Evolutionary conservation across 2,329 filamentous ascomycete genomes (phyloP).

Genomic region (Colletotrichum gigasporum): DNA sequence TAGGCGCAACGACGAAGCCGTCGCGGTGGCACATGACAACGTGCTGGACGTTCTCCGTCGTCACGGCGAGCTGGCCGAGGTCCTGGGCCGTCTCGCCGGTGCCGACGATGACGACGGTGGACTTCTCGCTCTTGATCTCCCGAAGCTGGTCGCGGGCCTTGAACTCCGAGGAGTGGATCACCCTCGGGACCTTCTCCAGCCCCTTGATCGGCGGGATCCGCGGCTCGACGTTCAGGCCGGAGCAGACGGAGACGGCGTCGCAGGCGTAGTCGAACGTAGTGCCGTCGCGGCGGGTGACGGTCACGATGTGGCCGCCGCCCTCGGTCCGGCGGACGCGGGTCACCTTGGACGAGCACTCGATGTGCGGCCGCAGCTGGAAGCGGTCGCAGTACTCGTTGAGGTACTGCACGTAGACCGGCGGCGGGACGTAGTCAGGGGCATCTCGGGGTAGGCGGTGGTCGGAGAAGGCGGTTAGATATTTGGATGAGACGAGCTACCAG

Average conservation of each 20-base stretch:
- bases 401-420: conserved; percentile 51
- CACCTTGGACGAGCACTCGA: conserved; percentile 47
- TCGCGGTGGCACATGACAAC: conserved; percentile 57
- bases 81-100: conserved; percentile 58
- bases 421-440: conserved; percentile 55
- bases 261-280: conserved; percentile 38
- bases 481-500: conserved; percentile 52
- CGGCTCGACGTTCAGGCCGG: conserved; percentile 53
- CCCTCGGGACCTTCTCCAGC: conserved; percentile 45
- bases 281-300: neutral
- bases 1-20: conserved; percentile 56
- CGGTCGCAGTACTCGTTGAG: conserved; percentile 50
- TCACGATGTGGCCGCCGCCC: conserved; percentile 12
- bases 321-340: conserved; percentile 33
- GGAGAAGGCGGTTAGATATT: conserved; percentile 60
- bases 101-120: conserved; percentile 53
- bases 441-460: conserved; percentile 54
- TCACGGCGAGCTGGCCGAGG: conserved; percentile 54
- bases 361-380: conserved; percentile 49
- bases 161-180: conserved; percentile 54
- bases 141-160: conserved; percentile 53
- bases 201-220: conserved; percentile 50
- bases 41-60: conserved; percentile 46
- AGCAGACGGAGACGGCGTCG: conserved; percentile 57
- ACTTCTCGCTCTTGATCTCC: conserved; percentile 37